phyloP scores from a whole-genome alignment of 2,329 filamentous ascomycete species.

The Microcyclosporella mali region DNA sequence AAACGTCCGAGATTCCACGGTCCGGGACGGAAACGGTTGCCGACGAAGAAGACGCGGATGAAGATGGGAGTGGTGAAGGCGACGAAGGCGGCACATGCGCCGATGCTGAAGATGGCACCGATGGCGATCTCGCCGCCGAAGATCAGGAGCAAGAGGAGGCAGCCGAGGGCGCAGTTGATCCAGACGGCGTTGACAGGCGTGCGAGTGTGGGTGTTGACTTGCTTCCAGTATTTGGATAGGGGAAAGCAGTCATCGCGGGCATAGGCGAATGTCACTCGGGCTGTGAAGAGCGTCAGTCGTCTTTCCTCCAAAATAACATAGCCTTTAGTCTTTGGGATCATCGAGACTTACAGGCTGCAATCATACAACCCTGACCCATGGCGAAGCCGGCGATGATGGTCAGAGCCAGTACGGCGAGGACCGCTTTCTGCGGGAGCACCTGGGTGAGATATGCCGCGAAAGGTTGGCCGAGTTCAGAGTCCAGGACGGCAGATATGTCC shows the following conservation, averaged over 20 bases:
- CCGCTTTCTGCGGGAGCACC: conserved; percentile 54
- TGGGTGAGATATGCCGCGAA: conserved; percentile 66
- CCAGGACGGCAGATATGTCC: conserved; percentile 54
- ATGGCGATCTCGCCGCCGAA: conserved; percentile 59
- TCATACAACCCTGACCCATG: conserved; percentile 69
- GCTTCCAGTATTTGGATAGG: conserved; percentile 51
- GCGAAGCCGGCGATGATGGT: conserved; percentile 65
- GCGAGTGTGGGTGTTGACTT: conserved; percentile 54
- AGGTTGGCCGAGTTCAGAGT: conserved; percentile 60
- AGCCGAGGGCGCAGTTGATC: conserved; percentile 57
- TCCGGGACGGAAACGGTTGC: conserved; percentile 57
- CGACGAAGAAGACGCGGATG: conserved; percentile 55
- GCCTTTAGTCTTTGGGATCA: background rate
- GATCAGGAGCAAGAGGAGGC: conserved; percentile 56
- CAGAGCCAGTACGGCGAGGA: conserved; percentile 56
- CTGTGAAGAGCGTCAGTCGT: no score
- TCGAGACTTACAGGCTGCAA: conserved; percentile 44
- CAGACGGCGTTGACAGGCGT: conserved; percentile 68
- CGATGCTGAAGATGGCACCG: conserved; percentile 64
- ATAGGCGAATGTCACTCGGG: conserved; percentile 46
- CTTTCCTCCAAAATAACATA: background rate
- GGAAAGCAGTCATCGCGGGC: conserved; percentile 68
- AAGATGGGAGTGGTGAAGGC: conserved; percentile 55
- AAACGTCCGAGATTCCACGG: conserved; percentile 62
- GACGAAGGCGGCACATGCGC: conserved; percentile 62